Conservation (phyloP, 2,329 filamentous ascomycete genomes). For the Fusarium mexicanum region DNA sequence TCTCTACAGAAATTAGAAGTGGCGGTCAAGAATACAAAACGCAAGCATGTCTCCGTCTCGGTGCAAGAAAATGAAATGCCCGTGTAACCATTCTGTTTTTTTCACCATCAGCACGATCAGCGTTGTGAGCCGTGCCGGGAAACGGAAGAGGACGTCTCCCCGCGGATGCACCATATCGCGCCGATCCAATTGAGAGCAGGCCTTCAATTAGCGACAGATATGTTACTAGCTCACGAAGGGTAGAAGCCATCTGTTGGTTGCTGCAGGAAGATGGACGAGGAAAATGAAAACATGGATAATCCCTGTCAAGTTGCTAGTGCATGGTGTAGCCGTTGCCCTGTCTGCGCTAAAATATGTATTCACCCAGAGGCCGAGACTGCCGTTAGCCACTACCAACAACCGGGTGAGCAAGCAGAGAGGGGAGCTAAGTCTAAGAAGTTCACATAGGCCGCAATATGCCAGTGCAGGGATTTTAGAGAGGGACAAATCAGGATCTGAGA, state of each 20-base stretch:
- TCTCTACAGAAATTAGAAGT: neutral
- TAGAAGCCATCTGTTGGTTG: neutral
- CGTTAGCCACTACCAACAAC: neutral
- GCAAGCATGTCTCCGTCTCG: neutral
- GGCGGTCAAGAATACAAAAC: neutral
- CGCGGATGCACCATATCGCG: neutral
- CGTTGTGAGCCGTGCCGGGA: neutral
- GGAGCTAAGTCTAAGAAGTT: too few species aligned
- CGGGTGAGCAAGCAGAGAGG: too few species aligned
- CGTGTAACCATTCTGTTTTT: rapidly evolving
- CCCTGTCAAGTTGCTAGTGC: neutral
- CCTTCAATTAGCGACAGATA: neutral
- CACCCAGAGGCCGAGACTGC: neutral
- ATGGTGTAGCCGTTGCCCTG: neutral
- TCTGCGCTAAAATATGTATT: neutral
- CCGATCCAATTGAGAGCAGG: neutral
- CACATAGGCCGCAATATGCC: too few species aligned
- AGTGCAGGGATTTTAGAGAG: too few species aligned
- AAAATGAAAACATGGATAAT: neutral
- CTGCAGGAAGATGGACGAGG: neutral
- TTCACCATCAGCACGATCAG: neutral
- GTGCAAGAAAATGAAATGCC: neutral
- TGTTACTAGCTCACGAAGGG: too few species aligned
- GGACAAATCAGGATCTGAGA: neutral
- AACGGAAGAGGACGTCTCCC: neutral